Conservation (phyloP, 2,329 filamentous ascomycete genomes). For the Huntiella abstrusa region DNA sequence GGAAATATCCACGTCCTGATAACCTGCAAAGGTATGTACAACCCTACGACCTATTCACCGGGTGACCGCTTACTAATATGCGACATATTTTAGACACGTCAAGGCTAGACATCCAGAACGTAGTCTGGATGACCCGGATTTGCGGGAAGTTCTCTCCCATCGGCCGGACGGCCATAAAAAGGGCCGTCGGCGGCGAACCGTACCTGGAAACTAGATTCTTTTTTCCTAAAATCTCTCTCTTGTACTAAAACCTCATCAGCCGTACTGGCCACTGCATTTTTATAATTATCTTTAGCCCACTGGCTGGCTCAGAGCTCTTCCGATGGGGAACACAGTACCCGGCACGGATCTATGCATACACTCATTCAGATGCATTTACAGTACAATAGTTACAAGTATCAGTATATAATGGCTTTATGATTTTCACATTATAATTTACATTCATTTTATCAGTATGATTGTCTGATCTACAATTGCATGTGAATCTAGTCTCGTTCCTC, state of each 20-base stretch:
- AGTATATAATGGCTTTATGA: no score
- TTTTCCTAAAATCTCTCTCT: neutral
- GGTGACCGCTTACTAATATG: neutral
- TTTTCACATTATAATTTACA: no score
- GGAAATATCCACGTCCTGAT: conserved; percentile 86
- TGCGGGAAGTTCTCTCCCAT: conserved; percentile 73
- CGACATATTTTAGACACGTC: conserved; percentile 47
- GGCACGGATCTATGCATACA: no score
- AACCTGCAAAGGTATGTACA: conserved; percentile 69
- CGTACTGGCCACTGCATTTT: no score
- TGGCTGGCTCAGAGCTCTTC: no score
- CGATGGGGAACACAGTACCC: no score
- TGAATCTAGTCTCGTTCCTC: conserved; percentile 14
- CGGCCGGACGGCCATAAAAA: conserved; percentile 68
- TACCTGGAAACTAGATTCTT: conserved; percentile 15
- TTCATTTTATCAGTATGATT: no score
- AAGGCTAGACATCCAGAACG: conserved; percentile 81
- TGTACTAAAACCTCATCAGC: no score
- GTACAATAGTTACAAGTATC: no score
- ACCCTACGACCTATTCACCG: neutral
- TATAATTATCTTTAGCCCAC: no score
- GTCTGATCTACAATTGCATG: neutral
- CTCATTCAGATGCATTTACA: no score
- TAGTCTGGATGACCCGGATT: conserved; percentile 62
- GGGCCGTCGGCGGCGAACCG: conserved; percentile 52